Evolutionary conservation across 768 basidiomycete genomes (phyloP), one percentile per base, ranked within the genome.

Genomic region (Pluteus cervinus): DNA sequence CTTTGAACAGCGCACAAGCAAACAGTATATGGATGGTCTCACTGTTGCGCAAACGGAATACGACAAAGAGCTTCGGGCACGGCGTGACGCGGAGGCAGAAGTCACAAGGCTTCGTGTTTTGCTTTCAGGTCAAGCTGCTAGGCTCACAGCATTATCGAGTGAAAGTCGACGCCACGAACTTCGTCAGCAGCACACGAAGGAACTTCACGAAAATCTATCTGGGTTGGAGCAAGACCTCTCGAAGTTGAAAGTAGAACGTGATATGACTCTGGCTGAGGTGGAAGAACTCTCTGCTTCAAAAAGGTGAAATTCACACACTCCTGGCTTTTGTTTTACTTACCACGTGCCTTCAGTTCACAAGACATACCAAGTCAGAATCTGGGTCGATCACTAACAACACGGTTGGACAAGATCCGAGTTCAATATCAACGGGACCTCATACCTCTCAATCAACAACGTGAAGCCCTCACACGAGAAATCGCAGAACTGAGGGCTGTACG

Each of bases 21-120:
- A 86, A 46, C 86, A 90, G 46, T 93, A 87, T 44, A 86, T 92
- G 39, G 86, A 92, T 44, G 96, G 96, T 28, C 66, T 99, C 28
- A 82, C 81, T 1, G 91, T 93, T 17, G 92, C 94, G 2, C 87
- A 92, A 49, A 82, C 84, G 29, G 96, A 98, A 54, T 97, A 94
- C 54, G 93, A 97, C 53, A 78, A 78, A 36, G 96, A 98, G 58
- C 70, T 92, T 24, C 81, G 86, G 40, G 79, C 82, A 15, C 76
- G 94, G 14, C 78, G 88, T 12, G 92, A 97, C 45, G 86, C 88
- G 1, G 92, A 98, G 61, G 82, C 87, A 0, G 92, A 97, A 62
- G 86, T 97, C 41, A 83, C 84, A 16, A 75, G 86, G 28, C 65
- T 99, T 17, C 68, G 88, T 29, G 79, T 90, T 21, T 70, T 93